A percentile compares a stretch with the other conserved stretches of the same genome.
These are phyloP conservation scores for Metarhizium brunneum DNA, from an alignment of 2,329 filamentous ascomycete species.

Conservation along the genomic window DNA sequence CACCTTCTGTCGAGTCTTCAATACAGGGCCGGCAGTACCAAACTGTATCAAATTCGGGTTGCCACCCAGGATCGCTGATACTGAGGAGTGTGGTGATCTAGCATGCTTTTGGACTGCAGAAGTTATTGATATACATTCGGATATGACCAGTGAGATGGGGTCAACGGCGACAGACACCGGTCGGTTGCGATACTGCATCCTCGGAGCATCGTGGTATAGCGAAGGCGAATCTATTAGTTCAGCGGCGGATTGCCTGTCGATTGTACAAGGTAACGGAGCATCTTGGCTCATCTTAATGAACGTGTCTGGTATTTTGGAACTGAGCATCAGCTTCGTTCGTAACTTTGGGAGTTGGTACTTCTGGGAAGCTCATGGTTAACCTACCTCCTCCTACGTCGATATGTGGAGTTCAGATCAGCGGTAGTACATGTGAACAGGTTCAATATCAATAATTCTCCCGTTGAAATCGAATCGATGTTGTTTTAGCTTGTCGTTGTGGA, in stretches of 20 bases:
- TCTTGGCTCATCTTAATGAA: conserved; percentile 4
- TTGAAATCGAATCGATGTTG: neutral
- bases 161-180: conserved; percentile 76
- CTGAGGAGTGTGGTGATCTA: conserved; percentile 90
- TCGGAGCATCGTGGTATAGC: conserved; percentile 21
- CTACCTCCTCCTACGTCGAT: neutral
- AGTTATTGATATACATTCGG: conserved; percentile 97
- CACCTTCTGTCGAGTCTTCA: conserved; percentile 32
- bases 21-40: conserved; percentile 34
- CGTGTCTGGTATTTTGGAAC: neutral
- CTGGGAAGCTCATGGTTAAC: neutral
- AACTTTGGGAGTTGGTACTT: neutral
- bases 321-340: neutral
- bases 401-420: neutral
- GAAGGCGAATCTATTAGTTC: neutral
- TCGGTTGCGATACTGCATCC: conserved; percentile 51
- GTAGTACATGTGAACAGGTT: neutral
- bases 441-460: neutral
- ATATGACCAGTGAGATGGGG: conserved; percentile 86
- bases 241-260: neutral
- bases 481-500: neutral
- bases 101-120: conserved; percentile 97
- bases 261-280: neutral
- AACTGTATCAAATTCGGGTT: conserved; percentile 49
- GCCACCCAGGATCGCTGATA: conserved; percentile 88